Evolutionary conservation across 2,329 filamentous ascomycete species (phyloP).

Genomic region (Fusarium brevicatenulatum): DNA sequence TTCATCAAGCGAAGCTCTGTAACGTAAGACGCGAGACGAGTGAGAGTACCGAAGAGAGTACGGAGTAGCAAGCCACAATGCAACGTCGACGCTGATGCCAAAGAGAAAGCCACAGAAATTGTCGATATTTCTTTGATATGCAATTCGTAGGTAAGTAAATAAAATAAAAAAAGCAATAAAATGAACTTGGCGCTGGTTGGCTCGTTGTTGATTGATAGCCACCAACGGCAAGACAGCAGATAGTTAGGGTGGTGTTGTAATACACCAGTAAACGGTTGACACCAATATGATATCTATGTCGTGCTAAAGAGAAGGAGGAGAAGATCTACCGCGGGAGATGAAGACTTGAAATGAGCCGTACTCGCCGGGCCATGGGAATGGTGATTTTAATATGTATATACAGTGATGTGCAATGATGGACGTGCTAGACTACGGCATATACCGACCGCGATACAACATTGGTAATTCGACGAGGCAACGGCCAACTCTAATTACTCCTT

Average conservation of each 20-base stretch:
- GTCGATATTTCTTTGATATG: neutral
- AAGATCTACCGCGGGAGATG: neutral
- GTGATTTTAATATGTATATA: neutral
- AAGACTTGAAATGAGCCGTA: neutral
- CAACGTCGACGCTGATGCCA: constrained; percentile 4
- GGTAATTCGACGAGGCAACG: neutral
- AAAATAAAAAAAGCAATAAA: neutral
- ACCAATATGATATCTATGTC: neutral
- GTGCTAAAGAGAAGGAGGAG: neutral
- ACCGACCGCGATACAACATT: neutral
- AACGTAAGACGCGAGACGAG: constrained; percentile 9
- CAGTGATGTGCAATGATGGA: neutral
- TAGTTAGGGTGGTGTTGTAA: neutral
- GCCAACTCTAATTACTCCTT: constrained; percentile 24
- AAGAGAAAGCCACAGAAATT: neutral
- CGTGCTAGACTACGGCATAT: neutral
- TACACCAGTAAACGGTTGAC: neutral
- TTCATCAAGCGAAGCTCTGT: constrained; percentile 26
- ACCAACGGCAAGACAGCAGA: neutral
- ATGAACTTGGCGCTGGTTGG: neutral
- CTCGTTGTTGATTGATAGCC: constrained; percentile 5
- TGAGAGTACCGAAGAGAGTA: neutral
- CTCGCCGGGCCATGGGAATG: neutral
- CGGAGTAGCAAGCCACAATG: constrained; percentile 20
- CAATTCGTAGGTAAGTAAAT: neutral